Conservation (phyloP, 2,329 filamentous ascomycete genomes). For the Phaeomoniella chlamydospora region DNA sequence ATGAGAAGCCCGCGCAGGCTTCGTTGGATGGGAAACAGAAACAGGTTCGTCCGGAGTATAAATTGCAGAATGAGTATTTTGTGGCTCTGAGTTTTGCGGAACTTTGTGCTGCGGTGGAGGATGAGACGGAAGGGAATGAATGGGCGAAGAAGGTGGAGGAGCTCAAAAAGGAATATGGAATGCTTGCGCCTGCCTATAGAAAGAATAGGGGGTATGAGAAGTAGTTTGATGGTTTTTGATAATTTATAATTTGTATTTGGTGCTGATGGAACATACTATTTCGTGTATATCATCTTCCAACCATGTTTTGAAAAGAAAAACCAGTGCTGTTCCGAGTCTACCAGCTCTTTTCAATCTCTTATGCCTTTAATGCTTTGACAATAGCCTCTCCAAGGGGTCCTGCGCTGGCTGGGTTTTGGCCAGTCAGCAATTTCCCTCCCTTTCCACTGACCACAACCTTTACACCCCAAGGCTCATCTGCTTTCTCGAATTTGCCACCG, state of each 20-base stretch:
- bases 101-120: slow-evolving; percentile 17
- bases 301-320: too few species aligned
- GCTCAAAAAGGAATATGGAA: slow-evolving; percentile 34
- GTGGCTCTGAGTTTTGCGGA: slow-evolving; percentile 7
- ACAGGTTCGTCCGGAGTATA: slow-evolving; percentile 31
- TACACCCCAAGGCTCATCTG: slow-evolving; percentile 25
- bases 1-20: slow-evolving; percentile 17
- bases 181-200: slow-evolving; percentile 34
- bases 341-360: too few species aligned
- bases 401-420: slow-evolving; percentile 32
- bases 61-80: slow-evolving; percentile 43
- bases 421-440: slow-evolving; percentile 28
- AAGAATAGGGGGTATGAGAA: slow-evolving; percentile 23
- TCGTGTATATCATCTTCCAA: too few species aligned
- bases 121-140: slow-evolving; percentile 16
- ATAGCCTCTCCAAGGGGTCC: slow-evolving; percentile 27
- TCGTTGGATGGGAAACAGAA: slow-evolving; percentile 1
- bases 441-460: slow-evolving; percentile 24
- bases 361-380: slow-evolving; percentile 15
- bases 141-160: slow-evolving; percentile 28
- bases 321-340: too few species aligned
- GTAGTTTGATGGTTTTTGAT: too few species aligned
- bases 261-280: too few species aligned
- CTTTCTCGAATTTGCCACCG: slow-evolving; percentile 30
- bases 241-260: too few species aligned